Evolutionary conservation across 345 rosid species (phyloP).

Genomic region (Populus davidiana): DNA sequence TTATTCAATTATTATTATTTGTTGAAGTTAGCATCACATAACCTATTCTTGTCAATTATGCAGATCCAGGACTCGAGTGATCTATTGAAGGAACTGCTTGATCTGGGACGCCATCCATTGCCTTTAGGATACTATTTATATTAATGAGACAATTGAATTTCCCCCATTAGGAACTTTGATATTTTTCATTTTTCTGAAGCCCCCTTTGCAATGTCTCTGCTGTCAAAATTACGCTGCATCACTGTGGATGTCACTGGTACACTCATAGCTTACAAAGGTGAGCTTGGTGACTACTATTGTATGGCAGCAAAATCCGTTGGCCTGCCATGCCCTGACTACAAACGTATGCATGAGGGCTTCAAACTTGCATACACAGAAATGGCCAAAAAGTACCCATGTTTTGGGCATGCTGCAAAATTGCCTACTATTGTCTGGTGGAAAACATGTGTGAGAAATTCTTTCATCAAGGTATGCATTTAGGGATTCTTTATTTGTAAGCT

Average conservation of each 20-base stretch:
- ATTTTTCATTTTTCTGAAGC: neutral
- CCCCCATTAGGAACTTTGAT: neutral
- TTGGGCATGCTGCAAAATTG: slow-evolving; percentile 75
- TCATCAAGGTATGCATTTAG: slow-evolving; percentile 49
- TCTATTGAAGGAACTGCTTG: slow-evolving; percentile 1
- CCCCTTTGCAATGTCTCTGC: slow-evolving; percentile 46
- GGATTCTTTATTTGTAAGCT: neutral
- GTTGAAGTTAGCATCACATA: neutral
- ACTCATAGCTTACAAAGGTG: slow-evolving; percentile 92
- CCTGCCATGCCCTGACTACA: slow-evolving; percentile 90
- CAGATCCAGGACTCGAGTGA: neutral
- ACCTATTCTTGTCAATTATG: neutral
- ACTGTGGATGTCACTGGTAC: slow-evolving; percentile 98
- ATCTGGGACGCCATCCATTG: neutral
- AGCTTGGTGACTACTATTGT: slow-evolving; percentile 98
- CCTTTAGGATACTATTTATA: neutral
- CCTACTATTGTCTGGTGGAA: slow-evolving; percentile 96
- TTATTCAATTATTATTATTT: neutral
- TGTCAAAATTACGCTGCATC: slow-evolving; percentile 71
- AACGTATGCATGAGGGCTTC: slow-evolving; percentile 86
- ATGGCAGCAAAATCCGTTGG: slow-evolving; percentile 98
- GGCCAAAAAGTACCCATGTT: slow-evolving; percentile 89
- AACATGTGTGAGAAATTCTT: slow-evolving; percentile 78
- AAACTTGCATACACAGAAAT: slow-evolving; percentile 83
- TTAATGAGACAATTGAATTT: neutral